Base-by-base conservation (phyloP, 2,329 filamentous ascomycete genomes). In the Nannizzia gypsea region DNA sequence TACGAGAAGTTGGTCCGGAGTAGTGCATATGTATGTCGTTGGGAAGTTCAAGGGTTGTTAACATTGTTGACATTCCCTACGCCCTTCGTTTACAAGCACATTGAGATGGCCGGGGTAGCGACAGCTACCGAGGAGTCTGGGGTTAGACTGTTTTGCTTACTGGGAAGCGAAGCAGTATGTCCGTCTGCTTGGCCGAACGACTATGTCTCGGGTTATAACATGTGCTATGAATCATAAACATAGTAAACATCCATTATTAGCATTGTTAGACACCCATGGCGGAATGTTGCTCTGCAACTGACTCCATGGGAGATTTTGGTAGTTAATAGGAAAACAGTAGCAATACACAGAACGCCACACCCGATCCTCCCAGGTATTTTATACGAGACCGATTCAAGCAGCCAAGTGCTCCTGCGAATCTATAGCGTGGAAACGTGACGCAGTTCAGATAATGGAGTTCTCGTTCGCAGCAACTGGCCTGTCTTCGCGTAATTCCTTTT, bases 391-490 rank as follows among this genome's bases (percentile, higher is more conserved):
- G 9, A 15, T 28, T 26, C 11, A 50, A 50, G 11, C 22, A 15
- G 20, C 5, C 4, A 1, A 24, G 20, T 6, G 4, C 5, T 22
- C 44, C 20, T 26, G 5, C 11, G 1, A 1, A 11, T 24, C 1
- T 13, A 22, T 6, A 8, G 20, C 22, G 20, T 5, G 3, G 6
- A 50, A 15, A 24, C 9, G 8, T 3, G 9, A 24, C 44, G 26
- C 20, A 11, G 3, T 42, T 54, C 26, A 34, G 9, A 17, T 52
- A 1, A 62, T 38, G 8, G 46, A 31, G 38, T 59, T 59, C 9
- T 48, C 9, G 15, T 57, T 60, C 13, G 62, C 62, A 17, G 63
- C 38, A 28, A 62, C 58, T 9, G 61, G 56, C 11, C 56, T 60
- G 34, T 63, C 62, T n/a, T 65, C 59, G 8, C 44, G 26, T 31